Conservation (phyloP, 1,139 yeast genomes). For the Pichia sp. region DNA sequence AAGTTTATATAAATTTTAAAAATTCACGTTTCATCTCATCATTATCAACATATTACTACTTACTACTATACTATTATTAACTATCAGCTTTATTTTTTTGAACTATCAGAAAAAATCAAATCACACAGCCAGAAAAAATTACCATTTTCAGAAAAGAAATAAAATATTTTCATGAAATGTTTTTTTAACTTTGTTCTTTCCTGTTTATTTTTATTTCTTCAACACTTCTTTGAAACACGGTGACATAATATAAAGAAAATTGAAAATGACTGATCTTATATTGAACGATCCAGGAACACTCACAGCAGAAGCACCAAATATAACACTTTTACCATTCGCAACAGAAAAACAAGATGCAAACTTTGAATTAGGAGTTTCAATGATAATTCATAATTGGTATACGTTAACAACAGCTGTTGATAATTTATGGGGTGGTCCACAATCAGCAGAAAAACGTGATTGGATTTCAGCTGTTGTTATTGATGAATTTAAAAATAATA, state of each 20-base stretch:
- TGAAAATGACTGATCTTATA: slow-evolving; percentile 20
- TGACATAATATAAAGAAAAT: neutral
- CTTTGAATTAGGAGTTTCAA: slow-evolving; percentile 90
- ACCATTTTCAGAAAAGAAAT: too few species aligned
- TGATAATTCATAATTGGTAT: slow-evolving; percentile 87
- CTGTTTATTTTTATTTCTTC: too few species aligned
- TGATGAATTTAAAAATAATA: slow-evolving; percentile 62
- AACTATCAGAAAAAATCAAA: too few species aligned
- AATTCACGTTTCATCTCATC: too few species aligned
- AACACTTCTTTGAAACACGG: too few species aligned
- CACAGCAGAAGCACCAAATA: slow-evolving; percentile 26
- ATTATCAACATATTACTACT: too few species aligned
- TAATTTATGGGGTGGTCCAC: slow-evolving; percentile 95
- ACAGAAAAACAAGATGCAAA: slow-evolving; percentile 70
- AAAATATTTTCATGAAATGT: too few species aligned
- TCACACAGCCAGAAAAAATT: too few species aligned
- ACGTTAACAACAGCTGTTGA: slow-evolving; percentile 87
- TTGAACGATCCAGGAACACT: slow-evolving; percentile 31
- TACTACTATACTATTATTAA: too few species aligned
- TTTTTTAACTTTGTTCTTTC: too few species aligned
- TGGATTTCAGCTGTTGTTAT: slow-evolving; percentile 85
- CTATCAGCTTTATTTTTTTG: too few species aligned
- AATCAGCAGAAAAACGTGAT: slow-evolving; percentile 84
- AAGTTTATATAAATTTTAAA: too few species aligned
- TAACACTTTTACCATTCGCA: slow-evolving; percentile 40